Base-by-base conservation (phyloP, 352 stramenopile genomes). In the Porosira glacialis region DNA sequence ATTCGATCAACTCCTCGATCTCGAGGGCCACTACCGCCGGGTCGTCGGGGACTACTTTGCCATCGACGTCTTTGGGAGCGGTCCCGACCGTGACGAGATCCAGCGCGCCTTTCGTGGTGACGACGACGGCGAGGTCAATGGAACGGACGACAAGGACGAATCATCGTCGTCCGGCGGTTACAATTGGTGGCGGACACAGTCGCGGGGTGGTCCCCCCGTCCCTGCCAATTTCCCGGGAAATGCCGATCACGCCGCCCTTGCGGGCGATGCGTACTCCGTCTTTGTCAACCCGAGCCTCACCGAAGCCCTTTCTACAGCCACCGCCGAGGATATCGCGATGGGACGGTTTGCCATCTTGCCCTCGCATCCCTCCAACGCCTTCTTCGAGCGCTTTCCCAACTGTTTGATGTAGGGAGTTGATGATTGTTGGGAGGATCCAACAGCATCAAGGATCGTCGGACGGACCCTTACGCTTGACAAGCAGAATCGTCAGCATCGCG, bases 361-460 rank as follows among this genome's bases (percentile, higher is more conserved):
- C 36, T 83, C 80, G 24, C 90, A 95, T 74, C 85, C 88, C 22
- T 91, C 79, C 7, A 95, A 95, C 79, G 88, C 92, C 66, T 95
- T 95, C 74, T 95, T 95, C 70, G 80, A 78, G 35, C 84, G 90
- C 56, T 95, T 95, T 74, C 87, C 89, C 1, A 94, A 94, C 70
- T 95, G 90, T 59, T 66, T 95, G n/a, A n/a, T n/a, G n/a, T n/a
- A n/a, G n/a, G n/a, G n/a, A n/a, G n/a, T n/a, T n/a, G n/a, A n/a
- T n/a, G n/a, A n/a, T n/a, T n/a, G n/a, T n/a, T n/a, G n/a, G n/a
- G n/a, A n/a, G n/a, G n/a, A n/a, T n/a, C n/a, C n/a, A n/a, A n/a
- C n/a, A n/a, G n/a, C n/a, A n/a, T n/a, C n/a, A n/a, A n/a, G n/a
- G n/a, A n/a, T n/a, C n/a, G n/a, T n/a, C n/a, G n/a, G n/a, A n/a